Conservation (phyloP, 371 early-diverging fungal genomes). For the Mucor lusitanicus region DNA sequence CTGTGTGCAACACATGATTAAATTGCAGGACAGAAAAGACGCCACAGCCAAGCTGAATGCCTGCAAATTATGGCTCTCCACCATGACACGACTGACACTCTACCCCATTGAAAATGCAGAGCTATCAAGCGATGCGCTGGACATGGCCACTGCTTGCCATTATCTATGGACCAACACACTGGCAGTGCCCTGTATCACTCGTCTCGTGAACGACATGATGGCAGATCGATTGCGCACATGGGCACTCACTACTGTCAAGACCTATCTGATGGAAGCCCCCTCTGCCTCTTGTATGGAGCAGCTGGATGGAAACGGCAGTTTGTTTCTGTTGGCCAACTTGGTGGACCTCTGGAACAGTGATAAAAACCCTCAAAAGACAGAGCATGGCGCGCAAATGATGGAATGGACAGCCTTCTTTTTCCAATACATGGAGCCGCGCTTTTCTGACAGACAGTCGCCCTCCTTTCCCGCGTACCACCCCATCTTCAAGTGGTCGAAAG, state of each 20-base stretch:
- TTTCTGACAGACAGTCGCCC: slow-evolving; percentile 48
- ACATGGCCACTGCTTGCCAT: slow-evolving; percentile 14
- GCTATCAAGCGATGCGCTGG: slow-evolving; percentile 18
- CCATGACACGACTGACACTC: slow-evolving; percentile 50
- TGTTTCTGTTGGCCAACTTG: slow-evolving; percentile 63
- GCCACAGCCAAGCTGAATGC: slow-evolving; percentile 31
- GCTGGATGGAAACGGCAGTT: slow-evolving; percentile 50
- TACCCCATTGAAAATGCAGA: slow-evolving; percentile 47
- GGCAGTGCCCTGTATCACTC: slow-evolving; percentile 24
- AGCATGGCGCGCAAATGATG: slow-evolving; percentile 19
- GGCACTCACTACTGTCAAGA: slow-evolving; percentile 1
- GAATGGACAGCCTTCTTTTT: slow-evolving; percentile 36
- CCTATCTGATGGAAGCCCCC: neutral
- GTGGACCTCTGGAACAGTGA: slow-evolving; percentile 36
- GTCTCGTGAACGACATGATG: slow-evolving; percentile 20
- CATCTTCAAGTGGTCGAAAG: slow-evolving; percentile 64
- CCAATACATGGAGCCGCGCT: slow-evolving; percentile 37
- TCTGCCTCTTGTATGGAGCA: neutral
- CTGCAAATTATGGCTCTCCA: slow-evolving; percentile 55
- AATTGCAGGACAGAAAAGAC: slow-evolving; percentile 45
- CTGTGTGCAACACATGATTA: slow-evolving; percentile 39
- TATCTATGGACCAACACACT: slow-evolving; percentile 28
- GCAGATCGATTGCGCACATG: slow-evolving; percentile 22
- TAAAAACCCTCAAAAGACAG: neutral
- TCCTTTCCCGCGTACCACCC: slow-evolving; percentile 61